Percentiles rank a stretch among this genome's conserved stretches.
Evolutionary conservation across 768 basidiomycete species (phyloP).

Genomic region (Rhizopogon rudus): DNA sequence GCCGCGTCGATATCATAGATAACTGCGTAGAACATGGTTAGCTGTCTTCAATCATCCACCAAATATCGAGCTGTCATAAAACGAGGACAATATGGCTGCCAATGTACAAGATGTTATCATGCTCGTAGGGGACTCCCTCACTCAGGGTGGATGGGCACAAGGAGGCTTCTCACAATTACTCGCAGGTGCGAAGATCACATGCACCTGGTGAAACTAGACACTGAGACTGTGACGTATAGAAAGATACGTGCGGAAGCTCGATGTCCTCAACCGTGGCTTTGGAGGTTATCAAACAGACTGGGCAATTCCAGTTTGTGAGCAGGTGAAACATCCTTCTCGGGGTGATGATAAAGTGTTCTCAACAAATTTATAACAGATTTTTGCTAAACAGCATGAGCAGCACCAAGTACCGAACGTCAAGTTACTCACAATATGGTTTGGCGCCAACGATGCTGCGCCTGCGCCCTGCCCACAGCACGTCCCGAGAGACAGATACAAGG

Average conservation of each 20-base stretch:
- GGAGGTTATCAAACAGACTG: conserved; percentile 86
- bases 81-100: conserved; percentile 42
- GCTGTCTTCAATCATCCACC: background rate
- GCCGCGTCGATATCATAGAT: conserved; percentile 3
- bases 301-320: conserved; percentile 75
- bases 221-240: conserved; percentile 35
- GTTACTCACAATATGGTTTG: conserved; percentile 85
- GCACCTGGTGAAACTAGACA: background rate
- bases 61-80: background rate
- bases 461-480: conserved; percentile 69
- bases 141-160: conserved; percentile 58
- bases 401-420: conserved; percentile 53
- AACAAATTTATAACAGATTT: conserved; percentile 35
- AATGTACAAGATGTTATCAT: conserved; percentile 60
- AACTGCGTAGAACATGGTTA: background rate
- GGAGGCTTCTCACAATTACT: conserved; percentile 67
- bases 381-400: conserved; percentile 49
- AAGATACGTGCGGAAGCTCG: conserved; percentile 73
- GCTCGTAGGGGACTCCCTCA: conserved; percentile 81
- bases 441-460: conserved; percentile 82
- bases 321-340: conserved; percentile 34
- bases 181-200: conserved; percentile 26
- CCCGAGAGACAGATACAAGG: conserved; percentile 56
- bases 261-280: conserved; percentile 83
- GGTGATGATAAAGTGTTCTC: background rate